phyloP scores from a whole-genome alignment of 805 yeast species.

The Kazachstania kunashirensis region DNA sequence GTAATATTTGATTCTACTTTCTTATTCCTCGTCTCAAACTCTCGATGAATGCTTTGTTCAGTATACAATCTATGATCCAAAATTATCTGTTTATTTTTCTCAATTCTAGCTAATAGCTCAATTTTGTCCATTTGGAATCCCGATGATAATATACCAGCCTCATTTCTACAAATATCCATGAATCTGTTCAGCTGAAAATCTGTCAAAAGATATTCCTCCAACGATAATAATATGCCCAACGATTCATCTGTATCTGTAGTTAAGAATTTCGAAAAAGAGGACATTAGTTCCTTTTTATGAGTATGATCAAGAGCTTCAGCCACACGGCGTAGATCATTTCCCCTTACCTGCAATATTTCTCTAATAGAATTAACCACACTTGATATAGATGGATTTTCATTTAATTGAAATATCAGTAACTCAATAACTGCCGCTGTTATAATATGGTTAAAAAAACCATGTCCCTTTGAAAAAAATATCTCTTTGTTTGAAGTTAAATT shows the following conservation, averaged over 20 bases:
- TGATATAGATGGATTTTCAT: background rate
- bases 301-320: background rate
- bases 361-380: background rate
- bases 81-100: background rate
- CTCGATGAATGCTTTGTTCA: too few species aligned
- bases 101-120: background rate
- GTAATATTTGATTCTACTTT: too few species aligned
- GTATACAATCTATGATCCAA: too few species aligned
- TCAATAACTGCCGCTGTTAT: background rate
- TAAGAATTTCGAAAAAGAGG: background rate
- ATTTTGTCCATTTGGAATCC: background rate
- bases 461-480: background rate
- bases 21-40: too few species aligned
- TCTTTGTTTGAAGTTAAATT: background rate
- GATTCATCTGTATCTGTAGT: background rate
- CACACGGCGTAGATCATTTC: background rate
- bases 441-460: background rate
- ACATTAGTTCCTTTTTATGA: background rate
- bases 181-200: background rate
- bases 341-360: background rate
- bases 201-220: background rate
- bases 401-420: conserved; percentile 1
- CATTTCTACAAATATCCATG: background rate
- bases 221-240: background rate
- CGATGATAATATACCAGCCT: background rate